Percentiles rank a stretch among this genome's conserved stretches.
Evolutionary conservation across 2,329 filamentous ascomycete genomes (phyloP).

Genomic region (Pseudogymnoascus sp.): DNA sequence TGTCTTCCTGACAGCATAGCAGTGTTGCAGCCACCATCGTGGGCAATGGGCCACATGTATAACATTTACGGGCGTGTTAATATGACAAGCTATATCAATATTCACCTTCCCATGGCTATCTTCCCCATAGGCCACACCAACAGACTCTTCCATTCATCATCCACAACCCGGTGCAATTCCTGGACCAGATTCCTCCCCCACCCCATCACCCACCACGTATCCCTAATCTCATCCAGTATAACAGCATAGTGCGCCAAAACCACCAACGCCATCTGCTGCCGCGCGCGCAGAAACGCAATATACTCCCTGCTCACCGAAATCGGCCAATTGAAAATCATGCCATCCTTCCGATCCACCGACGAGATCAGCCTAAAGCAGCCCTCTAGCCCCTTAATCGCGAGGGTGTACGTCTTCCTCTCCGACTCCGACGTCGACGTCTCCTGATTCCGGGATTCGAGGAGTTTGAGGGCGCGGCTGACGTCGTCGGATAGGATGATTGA

Average conservation of each 20-base stretch:
- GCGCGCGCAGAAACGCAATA: conserved; percentile 9
- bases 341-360: not conserved
- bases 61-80: no score
- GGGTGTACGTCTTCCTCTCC: not conserved
- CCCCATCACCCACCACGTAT: conserved; percentile 16
- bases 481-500: not conserved
- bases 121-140: not conserved
- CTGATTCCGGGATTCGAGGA: not conserved
- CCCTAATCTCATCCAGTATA: conserved; percentile 9
- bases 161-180: not conserved
- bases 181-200: conserved; percentile 14
- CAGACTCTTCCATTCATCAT: not conserved
- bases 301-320: conserved; percentile 10
- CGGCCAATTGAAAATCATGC: conserved; percentile 11
- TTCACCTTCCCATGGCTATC: not conserved
- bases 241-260: conserved; percentile 15
- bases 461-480: not conserved
- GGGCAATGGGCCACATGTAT: no score
- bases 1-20: not conserved
- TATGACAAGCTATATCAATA: not conserved
- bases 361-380: not conserved
- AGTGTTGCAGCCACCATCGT: not conserved
- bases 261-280: conserved; percentile 10
- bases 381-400: not conserved
- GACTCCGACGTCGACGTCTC: not conserved